Percentiles rank a stretch among this genome's conserved stretches.
Evolutionary conservation across 331 rosid genomes (phyloP).

Genomic region (Malus hybrid): DNA sequence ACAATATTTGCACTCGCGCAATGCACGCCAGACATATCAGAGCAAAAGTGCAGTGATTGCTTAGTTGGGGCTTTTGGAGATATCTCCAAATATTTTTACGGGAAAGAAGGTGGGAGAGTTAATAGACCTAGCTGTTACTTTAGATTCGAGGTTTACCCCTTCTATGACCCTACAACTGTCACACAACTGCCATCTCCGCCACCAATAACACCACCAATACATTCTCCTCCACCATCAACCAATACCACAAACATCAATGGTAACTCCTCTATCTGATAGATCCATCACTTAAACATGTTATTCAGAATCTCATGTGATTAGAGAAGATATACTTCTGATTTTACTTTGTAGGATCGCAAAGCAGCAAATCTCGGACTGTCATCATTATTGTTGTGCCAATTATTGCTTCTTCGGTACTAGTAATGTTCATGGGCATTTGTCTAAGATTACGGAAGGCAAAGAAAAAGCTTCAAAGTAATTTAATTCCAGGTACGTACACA

Average conservation of each 20-base stretch:
- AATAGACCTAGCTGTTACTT: background rate
- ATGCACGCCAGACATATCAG: slow-evolving; percentile 15
- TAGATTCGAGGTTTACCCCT: background rate
- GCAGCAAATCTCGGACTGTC: background rate
- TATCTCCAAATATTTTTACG: background rate
- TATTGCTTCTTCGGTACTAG: background rate
- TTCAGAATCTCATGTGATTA: no score
- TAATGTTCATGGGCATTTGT: slow-evolving; percentile 8
- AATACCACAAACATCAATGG: background rate
- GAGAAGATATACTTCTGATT: background rate
- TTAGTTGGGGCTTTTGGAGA: background rate
- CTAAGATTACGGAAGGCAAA: slow-evolving; percentile 12
- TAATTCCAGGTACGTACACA: background rate
- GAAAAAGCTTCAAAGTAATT: slow-evolving; percentile 8
- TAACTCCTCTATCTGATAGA: no score
- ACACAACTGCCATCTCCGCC: background rate
- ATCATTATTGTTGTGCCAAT: slow-evolving; percentile 8
- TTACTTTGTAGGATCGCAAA: slow-evolving; percentile 3
- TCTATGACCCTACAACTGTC: background rate
- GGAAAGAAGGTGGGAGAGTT: background rate
- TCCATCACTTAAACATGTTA: no score
- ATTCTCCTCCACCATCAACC: background rate
- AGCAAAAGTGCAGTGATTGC: slow-evolving; percentile 3
- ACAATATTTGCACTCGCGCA: slow-evolving; percentile 3
- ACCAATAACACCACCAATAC: background rate